phyloP scores from a whole-genome alignment of 2,329 filamentous ascomycete genomes.

The Xylariaceae sp. region DNA sequence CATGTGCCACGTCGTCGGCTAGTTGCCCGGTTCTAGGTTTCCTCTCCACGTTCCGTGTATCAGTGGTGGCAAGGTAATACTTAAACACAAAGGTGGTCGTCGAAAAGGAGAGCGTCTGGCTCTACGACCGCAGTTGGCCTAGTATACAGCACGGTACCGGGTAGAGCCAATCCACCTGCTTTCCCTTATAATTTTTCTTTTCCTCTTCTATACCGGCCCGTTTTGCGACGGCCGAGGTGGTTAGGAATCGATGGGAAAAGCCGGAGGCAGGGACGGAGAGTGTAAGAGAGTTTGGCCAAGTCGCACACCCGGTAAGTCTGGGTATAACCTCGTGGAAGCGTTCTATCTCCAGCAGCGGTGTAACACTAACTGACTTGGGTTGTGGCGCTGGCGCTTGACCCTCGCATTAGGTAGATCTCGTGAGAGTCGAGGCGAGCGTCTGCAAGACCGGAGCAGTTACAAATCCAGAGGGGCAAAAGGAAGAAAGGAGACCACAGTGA shows the following conservation, averaged over 20 bases:
- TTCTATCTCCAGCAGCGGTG: conserved; percentile 28
- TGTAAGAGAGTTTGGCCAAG: conserved; percentile 17
- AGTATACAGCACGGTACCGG: conserved; percentile 23
- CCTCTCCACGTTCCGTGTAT: conserved; percentile 26
- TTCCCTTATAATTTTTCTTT: conserved; percentile 4
- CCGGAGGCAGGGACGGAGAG: conserved; percentile 8
- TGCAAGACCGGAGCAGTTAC: conserved; percentile 27
- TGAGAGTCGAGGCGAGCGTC: conserved; percentile 23
- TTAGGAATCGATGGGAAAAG: conserved; percentile 2
- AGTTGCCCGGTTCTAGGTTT: conserved; percentile 31
- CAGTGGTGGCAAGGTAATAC: conserved; percentile 5
- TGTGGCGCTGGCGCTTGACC: conserved; percentile 29
- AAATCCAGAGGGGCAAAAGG: conserved; percentile 28
- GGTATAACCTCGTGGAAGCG: conserved; percentile 27
- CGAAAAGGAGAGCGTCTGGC: conserved; percentile 22
- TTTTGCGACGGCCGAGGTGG: conserved; percentile 9
- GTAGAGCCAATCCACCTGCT: conserved; percentile 10
- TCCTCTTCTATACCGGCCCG: conserved; percentile 3
- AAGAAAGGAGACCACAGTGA: conserved; percentile 26
- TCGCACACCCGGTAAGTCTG: conserved; percentile 26
- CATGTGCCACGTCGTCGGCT: conserved; percentile 37
- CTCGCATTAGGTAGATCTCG: conserved; percentile 27
- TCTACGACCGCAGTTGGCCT: conserved; percentile 24
- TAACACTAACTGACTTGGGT: conserved; percentile 27
- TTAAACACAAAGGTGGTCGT: conserved; percentile 22